A percentile compares a stretch with the other conserved stretches of the same genome.
These are phyloP conservation scores for Rubia occidens DNA, from an alignment of 305 asterid species.

Conservation along the genomic window DNA sequence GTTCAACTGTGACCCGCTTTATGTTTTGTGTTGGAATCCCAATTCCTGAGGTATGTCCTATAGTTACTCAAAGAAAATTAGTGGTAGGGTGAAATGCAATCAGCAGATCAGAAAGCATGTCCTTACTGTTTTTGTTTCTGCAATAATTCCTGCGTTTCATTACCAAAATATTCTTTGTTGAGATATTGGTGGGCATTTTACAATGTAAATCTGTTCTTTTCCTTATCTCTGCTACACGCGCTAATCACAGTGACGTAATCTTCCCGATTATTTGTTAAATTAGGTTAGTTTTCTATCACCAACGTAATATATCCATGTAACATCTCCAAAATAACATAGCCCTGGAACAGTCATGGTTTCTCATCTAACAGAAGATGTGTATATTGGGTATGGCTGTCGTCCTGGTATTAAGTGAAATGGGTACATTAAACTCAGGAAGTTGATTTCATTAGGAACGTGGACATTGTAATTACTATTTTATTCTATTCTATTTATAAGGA, in stretches of 20 bases:
- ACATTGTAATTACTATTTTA: not conserved
- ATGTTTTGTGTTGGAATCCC: not conserved
- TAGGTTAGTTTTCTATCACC: not conserved
- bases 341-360: not conserved
- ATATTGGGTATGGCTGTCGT: not conserved
- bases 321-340: not conserved
- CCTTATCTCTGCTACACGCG: not conserved
- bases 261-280: not conserved
- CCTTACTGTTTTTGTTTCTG: not conserved
- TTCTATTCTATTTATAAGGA: not conserved
- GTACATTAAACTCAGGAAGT: not conserved
- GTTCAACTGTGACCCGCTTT: not conserved
- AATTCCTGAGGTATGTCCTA: not conserved
- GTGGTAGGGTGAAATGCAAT: not conserved
- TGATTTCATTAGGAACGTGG: not conserved
- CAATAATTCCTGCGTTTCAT: not conserved
- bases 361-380: not conserved
- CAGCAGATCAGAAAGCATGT: not conserved
- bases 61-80: not conserved
- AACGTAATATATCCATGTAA: not conserved
- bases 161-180: not conserved
- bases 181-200: not conserved
- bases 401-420: not conserved
- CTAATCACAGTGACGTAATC: not conserved
- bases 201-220: not conserved